Evolutionary conservation across 495 filamentous ascomycete genomes (phyloP), one percentile per base, ranked within the genome.

Genomic region (Amorphotheca resinae): DNA sequence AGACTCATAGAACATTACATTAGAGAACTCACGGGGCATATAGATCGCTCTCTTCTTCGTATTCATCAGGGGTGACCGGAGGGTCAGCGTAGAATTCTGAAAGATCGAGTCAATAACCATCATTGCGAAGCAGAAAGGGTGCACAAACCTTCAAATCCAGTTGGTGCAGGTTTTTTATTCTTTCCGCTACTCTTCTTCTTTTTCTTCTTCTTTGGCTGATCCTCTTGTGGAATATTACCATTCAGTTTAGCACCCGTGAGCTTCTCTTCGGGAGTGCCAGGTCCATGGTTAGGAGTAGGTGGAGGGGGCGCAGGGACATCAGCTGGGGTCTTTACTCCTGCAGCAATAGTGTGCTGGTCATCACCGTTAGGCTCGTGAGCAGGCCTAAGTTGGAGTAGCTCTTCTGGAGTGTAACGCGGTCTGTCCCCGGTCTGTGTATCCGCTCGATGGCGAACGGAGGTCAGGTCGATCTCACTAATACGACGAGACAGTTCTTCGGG

Each of bases 51-150:
- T 89, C 82, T 38, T 82, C 64, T 3, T 66, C 53, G 39, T 67
- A 63, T 52, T 91, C 72, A 0, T 64, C 68, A 0, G 79, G 79
- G 0, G 82, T 87, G 26, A 93, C 59, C 1, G 89, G 87, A 3
- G 74, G 68, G 55, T 95, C 87, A 31, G 76, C 77, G 57, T 70
- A 84, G 55, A 72, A 86, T 28, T 86, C 80, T 75, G 34, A 22
- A 5, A 14, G 15, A 25, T 17, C 0, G 21, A 15, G 32, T 43
- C 25, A 36, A 35, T 25, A n/a, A 25, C 17, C 18, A 15, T 20
- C 36, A 21, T 9, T 14, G 32, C 1, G 1, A 34, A 23, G 8
- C 5, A 14, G 3, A 26, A 30, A 23, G 4, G 15, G 6, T 17
- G 16, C 1, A 28, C 30, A n/a, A 4, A 52, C 53, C 54, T 42